Percentiles rank a stretch among this genome's conserved stretches.
Evolutionary conservation across 202 grass and related monocot species (phyloP).

Genomic region (Setaria viridis): DNA sequence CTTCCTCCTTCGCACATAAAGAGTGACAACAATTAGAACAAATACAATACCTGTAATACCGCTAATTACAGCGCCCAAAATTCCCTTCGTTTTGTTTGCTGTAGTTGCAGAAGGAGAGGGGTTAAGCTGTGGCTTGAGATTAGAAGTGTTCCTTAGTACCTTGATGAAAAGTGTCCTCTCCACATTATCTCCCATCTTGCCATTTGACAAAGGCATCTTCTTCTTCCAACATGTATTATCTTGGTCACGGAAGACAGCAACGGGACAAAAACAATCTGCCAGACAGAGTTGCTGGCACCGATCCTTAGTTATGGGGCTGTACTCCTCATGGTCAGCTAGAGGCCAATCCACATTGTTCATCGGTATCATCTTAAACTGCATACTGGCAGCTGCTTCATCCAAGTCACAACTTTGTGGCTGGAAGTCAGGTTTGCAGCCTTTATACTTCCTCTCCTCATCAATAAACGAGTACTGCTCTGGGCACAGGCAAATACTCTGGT

Average conservation of each 20-base stretch:
- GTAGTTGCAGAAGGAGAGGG: background rate
- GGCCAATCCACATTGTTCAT: constrained; percentile 36
- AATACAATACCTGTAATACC: constrained; percentile 5
- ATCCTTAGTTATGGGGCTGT: constrained; percentile 9
- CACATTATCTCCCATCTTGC: background rate
- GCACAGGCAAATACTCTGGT: constrained; percentile 45
- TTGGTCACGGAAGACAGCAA: too few species aligned
- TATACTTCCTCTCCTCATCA: constrained; percentile 45
- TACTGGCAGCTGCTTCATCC: background rate
- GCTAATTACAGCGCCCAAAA: constrained; percentile 15
- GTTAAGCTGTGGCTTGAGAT: background rate
- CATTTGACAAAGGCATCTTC: constrained; percentile 64
- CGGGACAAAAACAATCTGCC: too few species aligned
- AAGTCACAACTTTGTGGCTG: constrained; percentile 54
- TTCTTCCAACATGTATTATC: constrained; percentile 55
- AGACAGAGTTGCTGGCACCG: too few species aligned
- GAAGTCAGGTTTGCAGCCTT: constrained; percentile 65
- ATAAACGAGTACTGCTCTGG: constrained; percentile 46
- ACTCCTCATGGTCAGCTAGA: constrained; percentile 49
- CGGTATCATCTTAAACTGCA: constrained; percentile 27
- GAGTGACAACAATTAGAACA: background rate
- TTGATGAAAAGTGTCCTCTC: constrained; percentile 52
- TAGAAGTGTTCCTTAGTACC: background rate
- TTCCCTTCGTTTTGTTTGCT: background rate
- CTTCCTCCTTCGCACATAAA: constrained; percentile 29